Conservation (phyloP, 139 green algal species). For the Closterium sp. region DNA sequence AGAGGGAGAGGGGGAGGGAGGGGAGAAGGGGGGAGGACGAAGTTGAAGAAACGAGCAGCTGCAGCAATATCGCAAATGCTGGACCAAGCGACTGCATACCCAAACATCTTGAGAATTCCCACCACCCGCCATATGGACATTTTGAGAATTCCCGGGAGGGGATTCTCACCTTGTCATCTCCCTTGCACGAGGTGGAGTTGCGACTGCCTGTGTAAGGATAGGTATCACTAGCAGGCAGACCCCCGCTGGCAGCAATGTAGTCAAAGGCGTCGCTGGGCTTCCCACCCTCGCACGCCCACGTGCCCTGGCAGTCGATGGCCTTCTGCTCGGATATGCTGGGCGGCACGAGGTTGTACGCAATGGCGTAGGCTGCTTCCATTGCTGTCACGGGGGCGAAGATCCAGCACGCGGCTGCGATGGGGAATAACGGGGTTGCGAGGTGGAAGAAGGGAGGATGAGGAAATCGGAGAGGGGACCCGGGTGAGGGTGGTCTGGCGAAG, state of each 20-base stretch:
- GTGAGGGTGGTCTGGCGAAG: too few species aligned
- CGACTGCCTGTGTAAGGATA: neutral
- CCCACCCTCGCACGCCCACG: neutral
- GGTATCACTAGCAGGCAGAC: neutral
- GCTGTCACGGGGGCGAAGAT: neutral
- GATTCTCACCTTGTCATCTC: neutral
- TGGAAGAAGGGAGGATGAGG: too few species aligned
- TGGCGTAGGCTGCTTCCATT: neutral
- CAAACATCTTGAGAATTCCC: too few species aligned
- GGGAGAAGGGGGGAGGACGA: too few species aligned
- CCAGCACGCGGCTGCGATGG: neutral
- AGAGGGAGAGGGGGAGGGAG: too few species aligned
- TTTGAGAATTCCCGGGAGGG: too few species aligned
- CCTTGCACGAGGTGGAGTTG: neutral
- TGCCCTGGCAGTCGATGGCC: neutral
- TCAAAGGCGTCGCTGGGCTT: neutral
- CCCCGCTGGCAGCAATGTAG: neutral
- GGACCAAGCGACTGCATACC: too few species aligned
- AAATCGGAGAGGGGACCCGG: too few species aligned
- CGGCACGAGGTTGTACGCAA: neutral
- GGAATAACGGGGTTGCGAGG: too few species aligned
- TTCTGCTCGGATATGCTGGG: constrained; percentile 1
- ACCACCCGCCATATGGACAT: too few species aligned
- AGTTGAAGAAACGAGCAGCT: too few species aligned
- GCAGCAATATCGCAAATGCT: too few species aligned